phyloP scores from a whole-genome alignment of 805 yeast species.

The Priceomyces medius region DNA sequence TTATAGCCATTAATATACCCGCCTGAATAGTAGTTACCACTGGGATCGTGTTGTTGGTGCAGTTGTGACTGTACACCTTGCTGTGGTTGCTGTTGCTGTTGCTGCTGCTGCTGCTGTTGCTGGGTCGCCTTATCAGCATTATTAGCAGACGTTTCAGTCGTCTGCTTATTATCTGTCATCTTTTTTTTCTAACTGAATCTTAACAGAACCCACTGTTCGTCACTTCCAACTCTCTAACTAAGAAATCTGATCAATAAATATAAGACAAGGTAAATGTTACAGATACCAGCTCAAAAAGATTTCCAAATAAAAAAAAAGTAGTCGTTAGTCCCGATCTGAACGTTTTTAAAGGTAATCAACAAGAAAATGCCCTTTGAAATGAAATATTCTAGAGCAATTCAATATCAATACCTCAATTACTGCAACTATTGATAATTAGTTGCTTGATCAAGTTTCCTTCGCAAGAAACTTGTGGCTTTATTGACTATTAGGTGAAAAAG shows the following conservation, averaged over 20 bases:
- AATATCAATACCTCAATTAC: constrained; percentile 3
- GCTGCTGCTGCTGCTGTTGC: constrained; percentile 8
- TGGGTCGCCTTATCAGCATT: constrained; percentile 6
- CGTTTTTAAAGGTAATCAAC: not conserved
- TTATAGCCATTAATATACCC: constrained; percentile 11
- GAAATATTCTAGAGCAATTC: constrained; percentile 1
- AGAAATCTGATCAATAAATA: constrained; percentile 1
- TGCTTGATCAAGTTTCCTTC: constrained; percentile 5
- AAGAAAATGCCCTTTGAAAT: constrained; percentile 2
- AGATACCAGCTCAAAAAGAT: not conserved
- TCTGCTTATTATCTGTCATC: constrained; percentile 17
- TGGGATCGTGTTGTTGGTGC: constrained; percentile 4
- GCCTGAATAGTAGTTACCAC: constrained; percentile 7
- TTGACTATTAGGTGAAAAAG: constrained; percentile 2
- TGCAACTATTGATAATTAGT: constrained; percentile 2
- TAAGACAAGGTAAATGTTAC: not conserved
- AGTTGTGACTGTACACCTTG: not conserved
- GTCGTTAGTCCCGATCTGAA: not conserved
- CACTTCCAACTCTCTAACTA: constrained; percentile 1
- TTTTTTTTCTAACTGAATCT: constrained; percentile 3
- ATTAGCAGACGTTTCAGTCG: constrained; percentile 10
- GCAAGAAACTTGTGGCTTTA: constrained; percentile 5
- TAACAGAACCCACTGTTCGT: constrained; percentile 1
- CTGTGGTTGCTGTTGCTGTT: constrained; percentile 7
- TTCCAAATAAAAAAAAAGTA: not conserved